Evolutionary conservation across 1,284 basidiomycete species (phyloP).

Genomic region (Lentinula novae-zelandiae): DNA sequence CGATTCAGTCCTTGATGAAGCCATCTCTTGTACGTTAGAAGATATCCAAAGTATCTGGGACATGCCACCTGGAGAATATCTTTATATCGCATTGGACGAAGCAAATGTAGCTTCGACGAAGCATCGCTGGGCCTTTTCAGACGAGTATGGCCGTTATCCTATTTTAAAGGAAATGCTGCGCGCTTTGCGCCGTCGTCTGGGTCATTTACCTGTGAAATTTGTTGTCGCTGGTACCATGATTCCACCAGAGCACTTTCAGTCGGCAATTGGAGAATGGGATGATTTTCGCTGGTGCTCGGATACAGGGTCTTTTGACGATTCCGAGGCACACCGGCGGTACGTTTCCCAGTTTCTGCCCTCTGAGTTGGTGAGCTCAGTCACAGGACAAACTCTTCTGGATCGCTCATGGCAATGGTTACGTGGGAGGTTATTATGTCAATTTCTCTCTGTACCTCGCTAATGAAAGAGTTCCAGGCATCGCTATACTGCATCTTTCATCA

Average conservation of each 20-base stretch:
- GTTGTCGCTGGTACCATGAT: constrained; percentile 10
- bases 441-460: not conserved
- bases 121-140: not conserved
- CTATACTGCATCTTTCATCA: constrained; percentile 1
- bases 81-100: constrained; percentile 9
- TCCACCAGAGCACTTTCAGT: not conserved
- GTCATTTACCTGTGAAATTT: constrained; percentile 2
- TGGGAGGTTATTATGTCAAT: not conserved
- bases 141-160: constrained; percentile 7
- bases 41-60: constrained; percentile 2
- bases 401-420: constrained; percentile 3
- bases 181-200: not conserved
- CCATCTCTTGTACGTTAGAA: not conserved
- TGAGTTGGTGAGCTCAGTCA: not conserved
- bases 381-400: not conserved
- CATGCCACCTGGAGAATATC: not conserved
- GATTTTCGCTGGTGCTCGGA: constrained; percentile 10
- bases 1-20: not conserved
- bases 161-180: not conserved
- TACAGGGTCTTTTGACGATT: constrained; percentile 7
- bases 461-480: not conserved
- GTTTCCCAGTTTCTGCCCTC: constrained; percentile 1
- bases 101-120: not conserved
- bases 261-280: not conserved
- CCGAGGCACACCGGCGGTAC: constrained; percentile 2